Base-by-base conservation (phyloP, 768 basidiomycete genomes). In the Tylopilus felleus region DNA sequence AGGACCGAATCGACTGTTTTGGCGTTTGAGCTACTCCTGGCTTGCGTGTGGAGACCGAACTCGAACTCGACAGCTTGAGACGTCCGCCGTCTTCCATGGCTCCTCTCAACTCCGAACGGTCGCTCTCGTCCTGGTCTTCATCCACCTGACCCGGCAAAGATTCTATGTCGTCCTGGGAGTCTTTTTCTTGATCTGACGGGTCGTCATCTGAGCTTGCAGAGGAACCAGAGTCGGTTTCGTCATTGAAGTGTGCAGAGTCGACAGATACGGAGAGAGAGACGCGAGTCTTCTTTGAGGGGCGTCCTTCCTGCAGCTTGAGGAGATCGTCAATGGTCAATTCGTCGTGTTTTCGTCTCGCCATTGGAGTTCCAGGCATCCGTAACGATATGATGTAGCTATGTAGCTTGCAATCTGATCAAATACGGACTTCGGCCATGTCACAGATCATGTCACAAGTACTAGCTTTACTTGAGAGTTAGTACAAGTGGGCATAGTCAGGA, bases 261-360 rank as follows among this genome's bases (percentile, higher is more conserved):
- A 49, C 17, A 19, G 55, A 57, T 46, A 4, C 7, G 0, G 47
- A 10, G 25, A 52, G 29, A 39, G 52, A 49, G 8, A 57, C 21
- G 19, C 65, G 59, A 45, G 63, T 58, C 54, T 71, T 74, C 61
- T 83, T 81, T 3, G 60, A 53, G 1, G 64, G 58, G 21, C 68
- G 71, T 33, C 70, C 74, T 55, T 83, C 81, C 57, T 76, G 75
- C 47, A 69, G 65, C 55, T 71, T 74, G 45, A 81, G 69, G 8
- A 81, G 67, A 43, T 81, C 80, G 54, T 82, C 81, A 0, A 73
- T 65, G 35, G 75, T 77, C 23, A 76, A 51, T 0, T 63, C 56
- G 40, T 59, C 57, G 21, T 57, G 45, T 44, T 51, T 60, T 45
- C 39, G 57, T 60, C 38, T 59, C n/a, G 45, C 23, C 66, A 63